Base-by-base conservation (phyloP, 768 basidiomycete species). In the Tulasnella sp. region DNA sequence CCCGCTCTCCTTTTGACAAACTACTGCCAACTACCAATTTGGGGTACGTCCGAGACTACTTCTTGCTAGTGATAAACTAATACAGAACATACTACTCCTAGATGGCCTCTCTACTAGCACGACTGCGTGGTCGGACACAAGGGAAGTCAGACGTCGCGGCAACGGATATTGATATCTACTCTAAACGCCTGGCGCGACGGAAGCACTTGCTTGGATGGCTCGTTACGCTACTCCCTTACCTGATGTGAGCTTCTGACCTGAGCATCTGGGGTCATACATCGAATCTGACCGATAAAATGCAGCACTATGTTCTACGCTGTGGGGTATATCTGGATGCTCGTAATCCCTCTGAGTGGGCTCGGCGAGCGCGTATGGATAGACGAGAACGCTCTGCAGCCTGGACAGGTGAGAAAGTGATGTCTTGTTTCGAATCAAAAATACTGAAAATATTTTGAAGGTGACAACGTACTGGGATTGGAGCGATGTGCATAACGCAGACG, bases 321-420 rank as follows among this genome's bases (percentile, higher is more conserved):
- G 3, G 92, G 92, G 11, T 83, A 89, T 69, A 51, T 80, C n/a
- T 98, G 93, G 91, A 79, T 96, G 71, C 64, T 85, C n/a, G 72
- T 80, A 4, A 75, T 96, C 54, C 94, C 94, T 3, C 76, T 78
- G 11, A 74, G 81, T 4, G 73, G 73, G 0, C 75, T 94, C 3
- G 83, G 82, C 17, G 77, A 81, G 63, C 70, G 73, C 8, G 88
- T 83, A 8, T 95, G 91, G 68, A 86, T 95, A 51, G 92, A 95
- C 69, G 96, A 99, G 73, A 96, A 98, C 70, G 95, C 96, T 1
- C 72, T 99, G 19, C 90, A 94, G 67, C 94, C 96, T 9, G 85
- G 80, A 4, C 92, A 95, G 75, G 94, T 94, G 65, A 51, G 70
- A 42, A 3, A 17, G 66, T 55, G 10, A 54, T 38, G 13, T 21